Evolutionary conservation across 768 basidiomycete genomes (phyloP).

Genomic region (Mycena indigotica): DNA sequence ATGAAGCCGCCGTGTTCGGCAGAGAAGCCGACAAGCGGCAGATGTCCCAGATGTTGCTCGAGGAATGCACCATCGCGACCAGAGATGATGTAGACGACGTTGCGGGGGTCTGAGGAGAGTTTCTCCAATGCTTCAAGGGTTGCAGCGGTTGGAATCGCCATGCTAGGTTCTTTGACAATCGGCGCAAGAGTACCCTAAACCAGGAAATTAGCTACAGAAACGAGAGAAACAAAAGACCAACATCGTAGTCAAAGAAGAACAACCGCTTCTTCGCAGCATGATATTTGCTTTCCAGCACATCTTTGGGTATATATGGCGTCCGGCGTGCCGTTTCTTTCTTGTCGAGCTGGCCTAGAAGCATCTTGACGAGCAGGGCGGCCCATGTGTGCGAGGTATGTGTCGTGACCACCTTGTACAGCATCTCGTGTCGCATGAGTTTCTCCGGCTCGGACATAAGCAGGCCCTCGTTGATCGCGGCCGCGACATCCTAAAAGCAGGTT

Average conservation of each 20-base stretch:
- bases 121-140: constrained; percentile 74
- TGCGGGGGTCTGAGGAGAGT: constrained; percentile 79
- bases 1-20: constrained; percentile 97
- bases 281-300: constrained; percentile 62
- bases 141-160: constrained; percentile 76
- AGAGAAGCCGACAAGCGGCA: constrained; percentile 81
- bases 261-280: constrained; percentile 74
- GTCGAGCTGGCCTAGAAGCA: constrained; percentile 81
- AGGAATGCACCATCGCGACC: constrained; percentile 94
- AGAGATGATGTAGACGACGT: constrained; percentile 96
- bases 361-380: constrained; percentile 88
- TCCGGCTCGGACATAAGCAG: constrained; percentile 79
- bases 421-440: constrained; percentile 71
- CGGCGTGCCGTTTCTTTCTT: constrained; percentile 76
- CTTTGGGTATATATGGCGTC: constrained; percentile 80
- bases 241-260: constrained; percentile 96
- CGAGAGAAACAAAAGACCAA: constrained; percentile 49
- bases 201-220: constrained; percentile 6
- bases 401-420: constrained; percentile 80
- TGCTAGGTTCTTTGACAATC: constrained; percentile 91
- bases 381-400: constrained; percentile 95
- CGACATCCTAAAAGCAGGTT: constrained; percentile 80
- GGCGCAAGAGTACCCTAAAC: constrained; percentile 90
- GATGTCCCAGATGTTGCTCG: constrained; percentile 86
- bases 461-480: constrained; percentile 87